phyloP scores from a whole-genome alignment of 805 yeast species.

The Starmerella bombi region DNA sequence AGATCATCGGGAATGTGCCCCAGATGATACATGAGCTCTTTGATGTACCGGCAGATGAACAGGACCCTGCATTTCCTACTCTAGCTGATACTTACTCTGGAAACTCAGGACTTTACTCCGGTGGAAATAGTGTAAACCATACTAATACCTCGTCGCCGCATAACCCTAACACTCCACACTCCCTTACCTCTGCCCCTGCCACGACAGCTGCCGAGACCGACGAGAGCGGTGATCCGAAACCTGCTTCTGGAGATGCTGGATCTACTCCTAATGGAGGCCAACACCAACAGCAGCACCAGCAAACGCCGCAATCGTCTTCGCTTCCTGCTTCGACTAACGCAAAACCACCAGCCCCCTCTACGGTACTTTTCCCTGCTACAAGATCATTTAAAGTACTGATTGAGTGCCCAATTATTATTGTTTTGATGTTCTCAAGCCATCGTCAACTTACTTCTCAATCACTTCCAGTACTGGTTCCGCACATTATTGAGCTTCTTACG shows the following conservation, averaged over 20 bases:
- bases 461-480: constrained; percentile 66
- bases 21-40: constrained; percentile 60
- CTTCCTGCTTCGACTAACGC: not conserved
- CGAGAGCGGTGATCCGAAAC: not conserved
- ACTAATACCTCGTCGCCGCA: too few species aligned
- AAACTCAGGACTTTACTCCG: not conserved
- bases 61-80: not conserved
- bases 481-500: constrained; percentile 57
- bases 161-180: too few species aligned
- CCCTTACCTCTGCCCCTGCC: too few species aligned
- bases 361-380: constrained; percentile 47
- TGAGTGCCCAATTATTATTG: constrained; percentile 96
- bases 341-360: not conserved
- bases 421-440: constrained; percentile 76
- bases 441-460: constrained; percentile 59
- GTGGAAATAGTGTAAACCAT: not conserved
- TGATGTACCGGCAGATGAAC: constrained; percentile 23
- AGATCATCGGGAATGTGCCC: constrained; percentile 69
- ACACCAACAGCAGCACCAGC: not conserved
- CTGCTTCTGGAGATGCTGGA: not conserved
- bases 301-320: not conserved
- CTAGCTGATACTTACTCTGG: not conserved
- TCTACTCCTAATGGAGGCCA: not conserved
- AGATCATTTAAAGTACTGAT: constrained; percentile 80
- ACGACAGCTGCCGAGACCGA: not conserved